These are phyloP conservation scores for Hippophae gyantsensis DNA, from an alignment of 306 rosid genomes.

Conservation along the genomic window DNA sequence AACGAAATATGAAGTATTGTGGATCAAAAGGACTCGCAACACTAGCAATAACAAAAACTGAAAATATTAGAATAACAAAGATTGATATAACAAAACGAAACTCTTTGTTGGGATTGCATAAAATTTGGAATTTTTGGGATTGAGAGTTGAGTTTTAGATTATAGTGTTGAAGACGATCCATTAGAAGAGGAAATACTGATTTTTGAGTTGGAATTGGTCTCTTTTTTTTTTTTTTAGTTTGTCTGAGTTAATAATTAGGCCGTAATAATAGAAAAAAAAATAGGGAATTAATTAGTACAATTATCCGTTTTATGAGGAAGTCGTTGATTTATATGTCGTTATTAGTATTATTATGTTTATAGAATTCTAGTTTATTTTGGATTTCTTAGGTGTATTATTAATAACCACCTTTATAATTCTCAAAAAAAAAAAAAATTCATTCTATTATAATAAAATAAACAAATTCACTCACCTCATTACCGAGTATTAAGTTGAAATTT, in stretches of 20 bases:
- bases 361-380: too few relatives aligned
- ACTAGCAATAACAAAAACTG: constrained; percentile 25
- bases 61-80: constrained; percentile 27
- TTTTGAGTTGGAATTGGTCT: constrained; percentile 12
- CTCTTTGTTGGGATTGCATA: constrained; percentile 29
- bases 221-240: not conserved
- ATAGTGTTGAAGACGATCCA: constrained; percentile 38
- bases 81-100: constrained; percentile 26
- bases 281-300: too few relatives aligned
- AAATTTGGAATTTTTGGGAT: constrained; percentile 10
- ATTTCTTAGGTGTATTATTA: too few relatives aligned
- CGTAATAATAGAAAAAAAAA: too few relatives aligned
- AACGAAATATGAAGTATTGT: constrained; percentile 21
- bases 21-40: constrained; percentile 29
- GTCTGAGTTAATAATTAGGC: not conserved
- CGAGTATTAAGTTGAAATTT: too few relatives aligned
- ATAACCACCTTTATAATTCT: too few relatives aligned
- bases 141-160: not conserved
- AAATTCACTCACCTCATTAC: too few relatives aligned
- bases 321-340: too few relatives aligned
- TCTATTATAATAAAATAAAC: too few relatives aligned
- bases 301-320: too few relatives aligned
- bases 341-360: too few relatives aligned
- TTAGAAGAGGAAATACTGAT: constrained; percentile 16
- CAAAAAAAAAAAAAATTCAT: too few relatives aligned